Evolutionary conservation across 1,284 basidiomycete species (phyloP), one percentile per base, ranked within the genome.

Genomic region (Mycena citricolor): DNA sequence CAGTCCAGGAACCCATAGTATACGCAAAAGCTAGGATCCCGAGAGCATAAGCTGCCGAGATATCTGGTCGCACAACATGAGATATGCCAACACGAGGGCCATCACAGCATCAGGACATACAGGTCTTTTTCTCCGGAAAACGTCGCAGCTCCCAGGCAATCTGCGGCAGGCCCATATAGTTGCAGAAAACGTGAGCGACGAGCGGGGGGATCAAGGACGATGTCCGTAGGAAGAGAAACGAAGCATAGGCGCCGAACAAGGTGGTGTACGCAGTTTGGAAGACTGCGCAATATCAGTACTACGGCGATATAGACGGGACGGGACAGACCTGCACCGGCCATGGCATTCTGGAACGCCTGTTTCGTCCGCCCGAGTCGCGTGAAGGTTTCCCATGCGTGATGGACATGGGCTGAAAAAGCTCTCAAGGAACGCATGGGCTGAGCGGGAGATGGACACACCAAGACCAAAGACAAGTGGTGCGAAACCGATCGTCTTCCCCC

Each of bases 241-340:
- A 79, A 14, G 85, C 86, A 63, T 89, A 90, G 69, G 88, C 91
- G 4, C 95, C 95, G 55, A 98, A 99, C 7, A 97, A 58, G 4
- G 86, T 90, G 0, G 95, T 98, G 63, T 97, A 98, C 1, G 70
- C 62, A 30, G 94, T 73, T 65, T 98, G 95, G 61, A 97, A 82
- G 4, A 80, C 92, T 94, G 58, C 29, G 42, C 28, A 45, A 49
- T 16, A 12, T 16, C 35, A 21, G 31, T n/a, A 4, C 17, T 5
- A 7, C 20, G 19, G 11, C 24, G n/a, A 7, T 2, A 14, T 8
- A 41, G 24, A 22, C 22, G 35, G 25, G n/a, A 32, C 17, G 16
- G 8, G 38, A 70, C 87, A 50, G 53, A 94, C 92, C 49, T 22
- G 77, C 78, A 5, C 68, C n/a, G n/a, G n/a, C n/a, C n/a, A n/a